Evolutionary conservation across 352 stramenopile genomes (phyloP).

Genomic region (Pythium folliculosum): DNA sequence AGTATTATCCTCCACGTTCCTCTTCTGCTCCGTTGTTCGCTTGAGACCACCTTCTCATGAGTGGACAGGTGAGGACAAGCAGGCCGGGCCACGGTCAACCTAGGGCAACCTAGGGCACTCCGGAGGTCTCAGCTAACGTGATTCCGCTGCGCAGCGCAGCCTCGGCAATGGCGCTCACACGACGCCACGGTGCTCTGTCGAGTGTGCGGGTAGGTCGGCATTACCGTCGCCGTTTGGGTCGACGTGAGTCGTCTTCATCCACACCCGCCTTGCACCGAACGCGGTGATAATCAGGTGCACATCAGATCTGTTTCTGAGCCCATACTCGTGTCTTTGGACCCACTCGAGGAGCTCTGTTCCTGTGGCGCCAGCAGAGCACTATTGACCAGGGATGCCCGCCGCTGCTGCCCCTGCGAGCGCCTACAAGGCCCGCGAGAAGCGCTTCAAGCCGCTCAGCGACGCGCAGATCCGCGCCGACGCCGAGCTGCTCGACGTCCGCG

Average conservation of each 20-base stretch:
- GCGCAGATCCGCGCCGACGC: constrained; percentile 34
- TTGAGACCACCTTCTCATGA: background rate
- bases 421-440: constrained; percentile 81
- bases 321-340: background rate
- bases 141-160: no score
- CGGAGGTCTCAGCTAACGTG: no score
- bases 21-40: background rate
- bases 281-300: background rate
- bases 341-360: no score
- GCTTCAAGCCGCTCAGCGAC: constrained; percentile 51
- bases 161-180: no score
- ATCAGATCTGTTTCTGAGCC: constrained; percentile 14
- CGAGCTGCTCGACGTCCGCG: constrained; percentile 44
- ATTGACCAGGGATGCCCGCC: background rate
- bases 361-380: background rate
- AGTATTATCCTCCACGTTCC: background rate
- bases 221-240: no score
- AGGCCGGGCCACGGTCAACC: no score
- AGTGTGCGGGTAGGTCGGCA: no score
- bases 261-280: no score
- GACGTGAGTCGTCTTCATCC: no score
- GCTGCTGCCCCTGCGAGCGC: constrained; percentile 19
- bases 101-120: no score
- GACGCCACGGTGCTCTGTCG: no score
- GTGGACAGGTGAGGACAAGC: no score